Evolutionary conservation across 345 rosid genomes (phyloP), one percentile per base, ranked within the genome.

Genomic region (Bruguiera parviflora): DNA sequence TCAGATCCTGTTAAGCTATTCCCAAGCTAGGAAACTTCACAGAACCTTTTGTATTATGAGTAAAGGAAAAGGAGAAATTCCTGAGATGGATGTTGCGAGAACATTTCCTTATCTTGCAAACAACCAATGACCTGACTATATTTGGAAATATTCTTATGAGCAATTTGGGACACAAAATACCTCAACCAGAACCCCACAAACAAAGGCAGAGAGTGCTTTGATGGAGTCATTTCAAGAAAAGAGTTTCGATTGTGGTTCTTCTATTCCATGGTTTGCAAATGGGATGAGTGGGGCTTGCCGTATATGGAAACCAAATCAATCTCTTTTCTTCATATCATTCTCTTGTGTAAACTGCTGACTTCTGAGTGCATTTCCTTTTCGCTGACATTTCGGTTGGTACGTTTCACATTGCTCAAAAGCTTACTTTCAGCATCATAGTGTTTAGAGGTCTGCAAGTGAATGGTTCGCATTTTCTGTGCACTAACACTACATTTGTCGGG

Each of bases 211-310:
- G 32, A 75, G 72, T 82, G 79, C 73, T 62, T 64, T 70, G 18
- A 11, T 43, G 70, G 47, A 13, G 78, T 79, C 82, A 70, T 70
- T 75, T 82, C 82, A 71, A 25, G 28, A 49, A 72, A 74, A 79
- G 75, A 69, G 72, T 69, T 46, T 63, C 53, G 32, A 3, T 55
- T 58, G 52, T 58, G 5, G 66, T 16, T 63, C 72, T 62, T 63
- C 61, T 28, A 47, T 74, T 39, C 72, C 19, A 63, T 19, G 63
- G 52, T 57, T 63, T 55, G 80, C 19, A 69, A 66, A 24, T 10
- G 31, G 19, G 33, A 13, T 65, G 59, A 71, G 37, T 65, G 72
- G 64, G 72, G 67, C 31, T 67, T 82, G 35, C 77, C 49, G 64
- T 49, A 35, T 66, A 8, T 61, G 77, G 77, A 58, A 77, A 60